phyloP scores from a whole-genome alignment of 352 stramenopile species.

The Phytopythium helicoides region DNA sequence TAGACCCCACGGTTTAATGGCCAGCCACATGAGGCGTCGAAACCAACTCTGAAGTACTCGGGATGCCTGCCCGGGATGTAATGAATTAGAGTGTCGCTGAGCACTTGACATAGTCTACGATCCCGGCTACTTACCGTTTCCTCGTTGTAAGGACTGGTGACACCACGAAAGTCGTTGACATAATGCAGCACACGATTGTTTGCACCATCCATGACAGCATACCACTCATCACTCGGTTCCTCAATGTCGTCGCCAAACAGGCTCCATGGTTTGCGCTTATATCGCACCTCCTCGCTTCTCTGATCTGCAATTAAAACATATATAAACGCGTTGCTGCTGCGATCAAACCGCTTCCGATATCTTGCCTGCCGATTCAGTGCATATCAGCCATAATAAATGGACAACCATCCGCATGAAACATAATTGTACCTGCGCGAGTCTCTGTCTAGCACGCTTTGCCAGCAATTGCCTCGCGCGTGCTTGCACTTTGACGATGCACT shows the following conservation, averaged over 20 bases:
- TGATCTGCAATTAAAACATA: slow-evolving; percentile 25
- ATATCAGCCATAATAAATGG: neutral
- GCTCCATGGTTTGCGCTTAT: slow-evolving; percentile 38
- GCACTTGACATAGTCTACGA: too few species aligned
- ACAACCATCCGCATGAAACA: neutral
- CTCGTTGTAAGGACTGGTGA: slow-evolving; percentile 40
- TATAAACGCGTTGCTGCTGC: slow-evolving; percentile 17
- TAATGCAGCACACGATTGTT: slow-evolving; percentile 10
- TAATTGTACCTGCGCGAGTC: slow-evolving; percentile 31
- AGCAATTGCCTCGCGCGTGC: slow-evolving; percentile 26
- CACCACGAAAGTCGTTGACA: slow-evolving; percentile 44
- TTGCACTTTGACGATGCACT: slow-evolving; percentile 33
- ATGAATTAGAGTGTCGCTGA: too few species aligned
- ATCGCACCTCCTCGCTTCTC: neutral
- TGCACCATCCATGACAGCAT: slow-evolving; percentile 5
- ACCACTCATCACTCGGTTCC: slow-evolving; percentile 47
- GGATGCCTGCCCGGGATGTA: slow-evolving; percentile 29
- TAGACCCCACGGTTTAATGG: slow-evolving; percentile 41
- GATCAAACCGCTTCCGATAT: slow-evolving; percentile 53
- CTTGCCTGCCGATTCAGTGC: slow-evolving; percentile 12
- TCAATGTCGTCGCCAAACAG: slow-evolving; percentile 44
- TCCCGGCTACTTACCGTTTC: slow-evolving; percentile 3
- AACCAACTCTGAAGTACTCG: slow-evolving; percentile 51
- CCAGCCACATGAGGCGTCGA: slow-evolving; percentile 48
- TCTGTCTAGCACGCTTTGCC: slow-evolving; percentile 23